Conservation (phyloP, 2,329 filamentous ascomycete genomes). For the Ceratocystiopsis minuta region DNA sequence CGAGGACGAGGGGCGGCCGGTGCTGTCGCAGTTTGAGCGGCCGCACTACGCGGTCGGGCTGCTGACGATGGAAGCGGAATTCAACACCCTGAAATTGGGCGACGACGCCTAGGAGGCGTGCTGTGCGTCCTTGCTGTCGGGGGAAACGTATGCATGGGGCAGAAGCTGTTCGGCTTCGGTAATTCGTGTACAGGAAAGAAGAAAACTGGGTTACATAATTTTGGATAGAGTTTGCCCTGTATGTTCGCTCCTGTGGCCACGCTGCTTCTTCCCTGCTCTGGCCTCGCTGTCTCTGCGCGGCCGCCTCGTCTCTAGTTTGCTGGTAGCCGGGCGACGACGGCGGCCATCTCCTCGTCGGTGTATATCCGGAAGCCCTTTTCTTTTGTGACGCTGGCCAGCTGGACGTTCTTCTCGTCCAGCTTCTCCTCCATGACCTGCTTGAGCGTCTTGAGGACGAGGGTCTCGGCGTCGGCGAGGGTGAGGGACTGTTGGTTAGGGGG, state of each 20-base stretch:
- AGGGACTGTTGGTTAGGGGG: no score
- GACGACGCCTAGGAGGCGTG: not conserved
- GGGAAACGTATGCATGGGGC: no score
- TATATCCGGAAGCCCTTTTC: constrained; percentile 98
- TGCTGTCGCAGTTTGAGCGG: constrained; percentile 43
- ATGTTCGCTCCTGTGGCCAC: not conserved
- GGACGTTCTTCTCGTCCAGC: constrained; percentile 95
- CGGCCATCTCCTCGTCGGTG: constrained; percentile 90
- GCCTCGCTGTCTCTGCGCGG: no score
- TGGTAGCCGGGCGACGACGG: constrained; percentile 68
- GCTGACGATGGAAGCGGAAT: constrained; percentile 59
- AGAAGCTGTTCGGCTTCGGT: no score
- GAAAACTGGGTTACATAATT: no score
- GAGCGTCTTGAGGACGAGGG: constrained; percentile 85
- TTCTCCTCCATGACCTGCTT: constrained; percentile 99
- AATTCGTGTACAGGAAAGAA: no score
- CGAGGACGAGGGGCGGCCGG: constrained; percentile 27
- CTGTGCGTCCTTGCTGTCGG: no score
- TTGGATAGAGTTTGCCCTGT: not conserved
- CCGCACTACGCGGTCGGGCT: constrained; percentile 64
- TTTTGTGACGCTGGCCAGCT: constrained; percentile 92
- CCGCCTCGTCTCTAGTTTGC: constrained; percentile 34
- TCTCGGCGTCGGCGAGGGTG: constrained; percentile 83
- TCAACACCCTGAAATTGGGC: constrained; percentile 41
- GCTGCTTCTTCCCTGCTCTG: no score